A percentile compares a stretch with the other conserved stretches of the same genome.
Evolutionary conservation across 805 yeast genomes (phyloP).

Genomic region (Lachancea dasiensis): DNA sequence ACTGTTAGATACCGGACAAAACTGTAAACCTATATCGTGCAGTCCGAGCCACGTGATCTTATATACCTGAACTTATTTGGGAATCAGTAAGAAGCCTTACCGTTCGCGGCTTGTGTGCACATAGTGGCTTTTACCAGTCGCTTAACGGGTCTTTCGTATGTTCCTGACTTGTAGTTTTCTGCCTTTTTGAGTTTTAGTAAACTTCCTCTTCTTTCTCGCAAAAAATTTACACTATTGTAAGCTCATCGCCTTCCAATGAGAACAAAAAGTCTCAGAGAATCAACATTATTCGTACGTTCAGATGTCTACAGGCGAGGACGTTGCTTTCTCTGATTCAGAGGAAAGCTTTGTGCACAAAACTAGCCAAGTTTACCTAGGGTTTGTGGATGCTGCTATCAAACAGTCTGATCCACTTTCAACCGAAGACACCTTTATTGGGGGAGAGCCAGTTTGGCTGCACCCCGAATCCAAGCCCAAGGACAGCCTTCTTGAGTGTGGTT

Average conservation of each 20-base stretch:
- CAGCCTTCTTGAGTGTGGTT: slow-evolving; percentile 52
- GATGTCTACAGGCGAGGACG: slow-evolving; percentile 14
- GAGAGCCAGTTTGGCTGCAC: slow-evolving; percentile 67
- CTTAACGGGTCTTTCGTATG: no score
- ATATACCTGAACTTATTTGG: no score
- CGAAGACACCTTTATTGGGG: slow-evolving; percentile 80
- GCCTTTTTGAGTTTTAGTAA: no score
- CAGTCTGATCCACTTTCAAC: slow-evolving; percentile 40
- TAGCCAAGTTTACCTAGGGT: slow-evolving; percentile 51
- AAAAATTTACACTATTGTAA: no score
- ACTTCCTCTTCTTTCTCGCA: no score
- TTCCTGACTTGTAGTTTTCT: no score
- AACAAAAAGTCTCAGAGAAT: background rate
- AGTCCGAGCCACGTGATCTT: background rate
- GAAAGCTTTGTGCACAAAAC: slow-evolving; percentile 18
- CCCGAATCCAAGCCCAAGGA: slow-evolving; percentile 50
- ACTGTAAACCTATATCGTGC: background rate
- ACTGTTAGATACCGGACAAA: background rate
- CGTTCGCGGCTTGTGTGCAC: no score
- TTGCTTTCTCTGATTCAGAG: slow-evolving; percentile 21
- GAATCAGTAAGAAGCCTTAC: no score
- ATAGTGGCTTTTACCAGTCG: no score
- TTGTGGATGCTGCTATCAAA: slow-evolving; percentile 54
- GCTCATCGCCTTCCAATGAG: background rate
- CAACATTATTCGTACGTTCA: background rate